Percentiles rank a stretch among this genome's conserved stretches.
Evolutionary conservation across 371 early-diverging fungal genomes (phyloP).

Genomic region (Smittium mucronatum): DNA sequence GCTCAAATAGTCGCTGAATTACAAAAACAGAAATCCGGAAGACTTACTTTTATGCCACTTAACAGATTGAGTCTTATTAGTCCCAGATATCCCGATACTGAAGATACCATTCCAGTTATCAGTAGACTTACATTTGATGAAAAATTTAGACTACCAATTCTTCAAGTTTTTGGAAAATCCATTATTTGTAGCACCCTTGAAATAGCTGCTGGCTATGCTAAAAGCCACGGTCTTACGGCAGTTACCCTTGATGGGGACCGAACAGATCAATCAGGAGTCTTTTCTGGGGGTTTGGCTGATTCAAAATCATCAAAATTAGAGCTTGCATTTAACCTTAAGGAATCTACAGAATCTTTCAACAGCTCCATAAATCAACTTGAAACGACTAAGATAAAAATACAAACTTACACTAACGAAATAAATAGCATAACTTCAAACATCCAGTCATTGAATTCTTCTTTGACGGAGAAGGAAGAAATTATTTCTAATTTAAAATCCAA

Average conservation of each 20-base stretch:
- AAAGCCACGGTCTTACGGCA: conserved; percentile 57
- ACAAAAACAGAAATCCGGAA: conserved; percentile 58
- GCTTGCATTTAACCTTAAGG: conserved; percentile 30
- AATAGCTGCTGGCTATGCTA: conserved; percentile 64
- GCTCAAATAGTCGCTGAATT: conserved; percentile 52
- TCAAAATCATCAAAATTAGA: conserved; percentile 60
- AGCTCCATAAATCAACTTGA: conserved; percentile 37
- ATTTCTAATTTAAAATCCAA: conserved; percentile 17
- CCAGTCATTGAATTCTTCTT: conserved; percentile 18
- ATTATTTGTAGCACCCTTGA: conserved; percentile 81
- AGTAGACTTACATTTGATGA: conserved; percentile 55
- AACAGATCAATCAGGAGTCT: conserved; percentile 83
- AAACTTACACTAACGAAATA: conserved; percentile 54
- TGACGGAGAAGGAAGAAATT: conserved; percentile 16
- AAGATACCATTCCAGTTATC: conserved; percentile 76
- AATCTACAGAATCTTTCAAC: conserved; percentile 12
- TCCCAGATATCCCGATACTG: conserved; percentile 50
- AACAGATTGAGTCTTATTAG: conserved; percentile 58
- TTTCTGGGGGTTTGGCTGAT: conserved; percentile 86
- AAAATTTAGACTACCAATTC: conserved; percentile 51
- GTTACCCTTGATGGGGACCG: conserved; percentile 91
- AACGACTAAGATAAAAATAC: conserved; percentile 34
- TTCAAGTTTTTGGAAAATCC: conserved; percentile 84
- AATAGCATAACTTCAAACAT: conserved; percentile 29
- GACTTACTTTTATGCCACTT: conserved; percentile 95